Conservation (phyloP, 176 grass and related monocot species). For the Aegilops speltoides region DNA sequence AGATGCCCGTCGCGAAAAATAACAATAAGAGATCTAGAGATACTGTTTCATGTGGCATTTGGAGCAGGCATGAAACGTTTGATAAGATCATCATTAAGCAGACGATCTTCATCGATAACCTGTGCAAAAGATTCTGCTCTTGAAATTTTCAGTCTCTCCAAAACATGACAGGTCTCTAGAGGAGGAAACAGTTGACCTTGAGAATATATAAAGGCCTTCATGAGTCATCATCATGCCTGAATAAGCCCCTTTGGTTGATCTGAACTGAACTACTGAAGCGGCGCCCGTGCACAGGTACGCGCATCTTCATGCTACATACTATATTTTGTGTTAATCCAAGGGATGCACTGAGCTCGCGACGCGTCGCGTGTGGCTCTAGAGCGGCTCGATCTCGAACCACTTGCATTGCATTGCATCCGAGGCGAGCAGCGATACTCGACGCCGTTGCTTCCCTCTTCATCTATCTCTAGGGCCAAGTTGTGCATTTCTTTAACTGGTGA, state of each 20-base stretch:
- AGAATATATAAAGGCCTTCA: neutral
- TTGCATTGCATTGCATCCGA: neutral
- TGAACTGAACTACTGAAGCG: neutral
- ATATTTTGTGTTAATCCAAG: neutral
- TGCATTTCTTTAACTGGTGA: neutral
- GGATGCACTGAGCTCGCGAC: neutral
- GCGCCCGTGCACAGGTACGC: too few species aligned
- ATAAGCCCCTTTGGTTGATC: neutral
- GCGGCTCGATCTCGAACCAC: neutral
- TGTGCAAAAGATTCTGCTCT: neutral
- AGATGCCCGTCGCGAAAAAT: neutral
- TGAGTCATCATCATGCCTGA: neutral
- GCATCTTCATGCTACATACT: neutral
- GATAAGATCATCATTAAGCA: constrained; percentile 3
- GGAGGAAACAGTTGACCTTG: constrained; percentile 6
- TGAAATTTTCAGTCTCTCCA: neutral
- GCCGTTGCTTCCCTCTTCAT: constrained; percentile 15
- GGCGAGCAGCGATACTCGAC: neutral
- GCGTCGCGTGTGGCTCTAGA: neutral
- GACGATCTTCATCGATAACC: neutral
- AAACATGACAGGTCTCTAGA: neutral
- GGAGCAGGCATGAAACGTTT: constrained; percentile 24
- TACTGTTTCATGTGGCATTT: constrained; percentile 34
- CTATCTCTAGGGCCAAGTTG: constrained; percentile 20
- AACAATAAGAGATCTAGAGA: neutral